These are phyloP conservation scores for Blastobotrys americana DNA, from an alignment of 805 yeast species.

Conservation along the genomic window DNA sequence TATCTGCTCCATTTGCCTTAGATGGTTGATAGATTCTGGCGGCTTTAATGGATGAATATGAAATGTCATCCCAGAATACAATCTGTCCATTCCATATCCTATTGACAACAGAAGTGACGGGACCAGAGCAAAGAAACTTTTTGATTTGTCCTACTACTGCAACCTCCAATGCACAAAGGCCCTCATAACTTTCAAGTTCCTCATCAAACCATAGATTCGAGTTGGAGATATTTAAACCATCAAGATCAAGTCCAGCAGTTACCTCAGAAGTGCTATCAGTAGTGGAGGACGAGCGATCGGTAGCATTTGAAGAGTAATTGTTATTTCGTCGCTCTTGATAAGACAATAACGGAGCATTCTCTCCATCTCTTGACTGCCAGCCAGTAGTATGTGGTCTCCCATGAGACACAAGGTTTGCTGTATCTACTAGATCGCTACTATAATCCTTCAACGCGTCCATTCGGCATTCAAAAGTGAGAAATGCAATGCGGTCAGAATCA, in stretches of 20 bases:
- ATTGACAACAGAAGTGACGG: conserved; percentile 24
- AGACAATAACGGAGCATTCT: conserved; percentile 3
- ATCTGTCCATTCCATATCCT: conserved; percentile 30
- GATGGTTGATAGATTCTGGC: conserved; percentile 20
- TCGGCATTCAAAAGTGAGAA: conserved; percentile 14
- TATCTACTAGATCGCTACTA: background rate
- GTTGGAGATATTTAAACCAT: too few species aligned
- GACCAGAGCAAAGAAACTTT: conserved; percentile 24
- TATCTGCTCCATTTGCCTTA: background rate
- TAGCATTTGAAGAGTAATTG: too few species aligned
- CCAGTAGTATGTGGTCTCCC: conserved; percentile 4
- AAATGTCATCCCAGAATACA: conserved; percentile 30
- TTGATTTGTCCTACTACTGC: conserved; percentile 19
- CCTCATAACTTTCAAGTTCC: conserved; percentile 3
- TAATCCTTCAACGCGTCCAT: background rate
- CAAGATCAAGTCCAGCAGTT: background rate
- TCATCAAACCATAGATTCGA: too few species aligned
- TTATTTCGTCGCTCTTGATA: too few species aligned
- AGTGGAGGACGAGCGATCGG: too few species aligned
- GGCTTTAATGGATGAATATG: conserved; percentile 21
- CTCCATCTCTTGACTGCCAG: background rate
- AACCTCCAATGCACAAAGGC: conserved; percentile 12
- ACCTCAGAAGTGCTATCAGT: background rate
- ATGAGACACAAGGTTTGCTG: background rate
- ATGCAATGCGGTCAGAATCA: conserved; percentile 15